Evolutionary conservation across 2,329 filamentous ascomycete species (phyloP).

Genomic region (Raffaelea deltoideospora): DNA sequence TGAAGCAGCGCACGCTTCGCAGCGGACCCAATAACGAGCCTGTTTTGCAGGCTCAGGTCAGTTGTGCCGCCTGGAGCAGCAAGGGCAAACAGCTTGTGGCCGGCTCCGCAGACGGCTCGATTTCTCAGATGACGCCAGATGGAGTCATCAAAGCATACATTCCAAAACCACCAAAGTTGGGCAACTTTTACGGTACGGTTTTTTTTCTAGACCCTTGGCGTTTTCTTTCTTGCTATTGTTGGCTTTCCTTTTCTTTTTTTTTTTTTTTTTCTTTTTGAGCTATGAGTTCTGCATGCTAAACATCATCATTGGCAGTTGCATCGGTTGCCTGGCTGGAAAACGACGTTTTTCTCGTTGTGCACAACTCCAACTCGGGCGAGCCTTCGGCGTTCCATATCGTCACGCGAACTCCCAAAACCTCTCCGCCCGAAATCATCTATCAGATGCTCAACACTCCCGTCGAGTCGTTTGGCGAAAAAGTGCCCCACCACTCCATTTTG

Average conservation of each 20-base stretch:
- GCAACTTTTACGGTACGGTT: conserved; percentile 55
- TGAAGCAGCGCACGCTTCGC: conserved; percentile 49
- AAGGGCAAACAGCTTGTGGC: conserved; percentile 87
- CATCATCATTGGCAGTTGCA: too few species aligned
- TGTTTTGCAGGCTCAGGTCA: conserved; percentile 59
- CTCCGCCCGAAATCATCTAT: conserved; percentile 51
- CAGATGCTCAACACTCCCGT: conserved; percentile 64
- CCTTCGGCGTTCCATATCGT: conserved; percentile 68
- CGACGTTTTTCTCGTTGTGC: conserved; percentile 64
- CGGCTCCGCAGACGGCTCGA: conserved; percentile 66
- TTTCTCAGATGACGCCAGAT: conserved; percentile 69
- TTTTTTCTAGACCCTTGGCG: too few species aligned
- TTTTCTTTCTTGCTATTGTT: conserved; percentile 5
- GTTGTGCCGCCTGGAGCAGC: conserved; percentile 79
- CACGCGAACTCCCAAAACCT: conserved; percentile 45
- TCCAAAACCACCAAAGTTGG: conserved; percentile 56
- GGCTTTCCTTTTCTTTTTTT: not conserved
- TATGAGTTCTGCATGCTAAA: too few species aligned
- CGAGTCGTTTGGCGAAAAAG: conserved; percentile 50
- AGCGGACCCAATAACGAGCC: conserved; percentile 42
- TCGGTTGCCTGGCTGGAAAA: conserved; percentile 82
- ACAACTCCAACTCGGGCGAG: conserved; percentile 51
- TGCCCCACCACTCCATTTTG: conserved; percentile 63
- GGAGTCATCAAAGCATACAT: conserved; percentile 66
- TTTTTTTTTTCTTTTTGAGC: not conserved